Conservation (phyloP, 441 rosid genomes). For the Euphorbia schlechtendalii region DNA sequence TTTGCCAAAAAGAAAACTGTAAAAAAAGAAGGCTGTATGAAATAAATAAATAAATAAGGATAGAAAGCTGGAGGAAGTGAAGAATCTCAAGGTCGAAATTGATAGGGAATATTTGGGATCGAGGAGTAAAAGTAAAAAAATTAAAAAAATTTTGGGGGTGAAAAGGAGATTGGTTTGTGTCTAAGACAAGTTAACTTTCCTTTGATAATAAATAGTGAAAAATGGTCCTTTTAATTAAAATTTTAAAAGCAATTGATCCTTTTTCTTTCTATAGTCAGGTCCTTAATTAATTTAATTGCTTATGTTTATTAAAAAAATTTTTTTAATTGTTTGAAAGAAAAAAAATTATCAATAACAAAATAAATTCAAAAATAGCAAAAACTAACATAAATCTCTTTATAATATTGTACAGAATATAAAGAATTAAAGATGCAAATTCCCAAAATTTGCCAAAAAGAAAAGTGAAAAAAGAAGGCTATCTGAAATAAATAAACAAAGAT, state of each 20-base stretch:
- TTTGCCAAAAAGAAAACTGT: conserved; percentile 17
- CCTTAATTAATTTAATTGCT: conserved; percentile 20
- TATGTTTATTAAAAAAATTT: no score
- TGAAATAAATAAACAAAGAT: not conserved
- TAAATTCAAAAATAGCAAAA: no score
- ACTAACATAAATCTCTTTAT: no score
- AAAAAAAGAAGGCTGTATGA: not conserved
- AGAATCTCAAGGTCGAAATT: conserved; percentile 25
- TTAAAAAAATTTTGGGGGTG: no score
- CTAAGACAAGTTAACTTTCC: no score
- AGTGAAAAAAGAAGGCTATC: not conserved
- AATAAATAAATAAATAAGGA: not conserved
- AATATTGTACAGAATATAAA: no score
- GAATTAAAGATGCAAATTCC: conserved; percentile 17
- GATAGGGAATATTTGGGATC: not conserved
- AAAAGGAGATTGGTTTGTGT: no score
- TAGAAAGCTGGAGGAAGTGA: conserved; percentile 5
- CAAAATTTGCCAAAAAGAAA: conserved; percentile 19
- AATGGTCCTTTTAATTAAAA: conserved; percentile 23
- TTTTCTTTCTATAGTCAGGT: conserved; percentile 16
- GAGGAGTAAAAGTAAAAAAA: not conserved
- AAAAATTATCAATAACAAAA: no score
- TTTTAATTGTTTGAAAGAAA: no score
- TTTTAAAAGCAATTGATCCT: conserved; percentile 25
- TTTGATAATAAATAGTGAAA: conserved; percentile 16